Evolutionary conservation across 2,329 filamentous ascomycete species (phyloP).

Genomic region (Cercospora brassicicola): DNA sequence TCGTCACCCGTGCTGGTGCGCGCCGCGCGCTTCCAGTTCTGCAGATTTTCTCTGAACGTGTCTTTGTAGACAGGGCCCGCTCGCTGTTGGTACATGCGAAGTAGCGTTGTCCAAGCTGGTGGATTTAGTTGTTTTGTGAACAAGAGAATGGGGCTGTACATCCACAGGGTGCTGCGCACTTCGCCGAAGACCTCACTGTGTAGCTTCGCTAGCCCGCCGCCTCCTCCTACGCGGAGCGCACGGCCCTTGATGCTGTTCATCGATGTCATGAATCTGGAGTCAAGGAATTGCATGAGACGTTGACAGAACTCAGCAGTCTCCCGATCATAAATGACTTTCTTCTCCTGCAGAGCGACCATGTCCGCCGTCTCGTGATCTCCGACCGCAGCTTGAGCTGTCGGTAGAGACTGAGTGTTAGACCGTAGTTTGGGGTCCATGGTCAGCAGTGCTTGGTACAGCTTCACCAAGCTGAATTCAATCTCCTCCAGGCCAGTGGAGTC

Average conservation of each 20-base stretch:
- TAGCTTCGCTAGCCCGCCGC: slow-evolving; percentile 53
- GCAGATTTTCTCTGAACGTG: slow-evolving; percentile 75
- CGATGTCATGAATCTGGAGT: slow-evolving; percentile 73
- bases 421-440: slow-evolving; percentile 86
- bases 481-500: slow-evolving; percentile 69
- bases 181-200: slow-evolving; percentile 68
- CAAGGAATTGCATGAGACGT: slow-evolving; percentile 78
- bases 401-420: slow-evolving; percentile 48
- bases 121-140: slow-evolving; percentile 84
- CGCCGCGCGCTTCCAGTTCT: slow-evolving; percentile 63
- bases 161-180: slow-evolving; percentile 75
- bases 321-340: slow-evolving; percentile 81
- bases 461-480: slow-evolving; percentile 74
- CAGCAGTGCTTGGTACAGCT: slow-evolving; percentile 86
- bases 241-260: slow-evolving; percentile 56
- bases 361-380: slow-evolving; percentile 70
- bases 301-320: slow-evolving; percentile 76
- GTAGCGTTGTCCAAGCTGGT: slow-evolving; percentile 75
- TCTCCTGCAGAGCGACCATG: slow-evolving; percentile 93
- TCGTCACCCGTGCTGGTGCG: slow-evolving; percentile 37
- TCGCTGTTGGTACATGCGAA: slow-evolving; percentile 78
- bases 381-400: slow-evolving; percentile 55
- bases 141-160: slow-evolving; percentile 81
- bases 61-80: slow-evolving; percentile 75
- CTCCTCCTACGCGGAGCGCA: slow-evolving; percentile 39